These are phyloP conservation scores for Arabidopsis lyrata DNA, from an alignment of 441 rosid genomes.

Conservation along the genomic window DNA sequence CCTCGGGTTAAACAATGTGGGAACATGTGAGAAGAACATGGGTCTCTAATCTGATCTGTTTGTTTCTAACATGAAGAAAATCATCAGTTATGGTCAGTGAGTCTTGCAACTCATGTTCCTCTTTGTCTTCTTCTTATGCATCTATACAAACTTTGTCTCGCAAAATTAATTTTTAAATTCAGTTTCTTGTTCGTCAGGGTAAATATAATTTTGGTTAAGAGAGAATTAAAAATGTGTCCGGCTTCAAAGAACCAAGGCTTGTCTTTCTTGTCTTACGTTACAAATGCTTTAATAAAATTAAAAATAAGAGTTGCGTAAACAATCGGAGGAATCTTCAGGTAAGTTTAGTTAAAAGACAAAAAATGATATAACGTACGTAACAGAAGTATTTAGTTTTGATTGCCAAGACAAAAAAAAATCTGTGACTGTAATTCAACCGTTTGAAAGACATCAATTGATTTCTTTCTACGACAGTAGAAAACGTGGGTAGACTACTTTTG, in stretches of 20 bases:
- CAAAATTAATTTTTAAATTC: not conserved
- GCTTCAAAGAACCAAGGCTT: constrained; percentile 34
- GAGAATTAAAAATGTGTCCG: constrained; percentile 23
- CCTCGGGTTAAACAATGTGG: constrained; percentile 26
- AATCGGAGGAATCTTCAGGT: constrained; percentile 15
- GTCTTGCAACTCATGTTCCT: constrained; percentile 32
- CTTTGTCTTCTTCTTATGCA: constrained; percentile 39
- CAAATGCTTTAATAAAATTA: constrained; percentile 1
- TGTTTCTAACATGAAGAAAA: constrained; percentile 37
- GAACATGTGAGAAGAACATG: constrained; percentile 47
- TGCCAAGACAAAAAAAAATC: too few species aligned
- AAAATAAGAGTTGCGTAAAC: not conserved
- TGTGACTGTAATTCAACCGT: too few species aligned
- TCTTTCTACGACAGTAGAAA: not conserved
- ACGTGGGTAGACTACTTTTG: not conserved
- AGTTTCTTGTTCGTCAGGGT: constrained; percentile 19
- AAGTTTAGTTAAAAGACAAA: not conserved
- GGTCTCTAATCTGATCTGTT: constrained; percentile 39
- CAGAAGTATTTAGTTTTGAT: too few species aligned
- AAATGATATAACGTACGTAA: too few species aligned
- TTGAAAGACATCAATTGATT: too few species aligned
- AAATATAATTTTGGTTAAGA: constrained; percentile 4
- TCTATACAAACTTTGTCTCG: constrained; percentile 11
- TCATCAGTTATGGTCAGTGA: constrained; percentile 36
- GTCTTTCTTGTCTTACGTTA: constrained; percentile 21